Percentiles rank a stretch among this genome's conserved stretches.
Conservation (phyloP, 176 grass and related monocot species). For the bread wheat (Triticum aestivum) region IWGSC_CS_RefSeq_v2.1 NC_057794.1:149041597-149042096, state of each 20-base stretch:
- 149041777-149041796: slow-evolving; percentile 27
- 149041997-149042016: slow-evolving; percentile 40
- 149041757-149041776: slow-evolving; percentile 46
- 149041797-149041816: background rate
- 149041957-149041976: slow-evolving; percentile 63
- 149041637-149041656: background rate
- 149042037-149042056: background rate
- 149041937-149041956: slow-evolving; percentile 71
- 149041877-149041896: slow-evolving; percentile 75
- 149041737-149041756: slow-evolving; percentile 50
- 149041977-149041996: slow-evolving; percentile 61
- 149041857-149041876: slow-evolving; percentile 69
- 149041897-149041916: slow-evolving; percentile 68
- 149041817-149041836: slow-evolving; percentile 28
- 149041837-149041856: slow-evolving; percentile 55
- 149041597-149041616: slow-evolving; percentile 63
- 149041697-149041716: slow-evolving; percentile 44
- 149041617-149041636: slow-evolving; percentile 29
- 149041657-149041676: slow-evolving; percentile 12
- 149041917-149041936: slow-evolving; percentile 79
- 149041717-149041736: slow-evolving; percentile 98
- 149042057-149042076: background rate
- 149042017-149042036: background rate
- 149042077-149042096: background rate
- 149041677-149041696: slow-evolving; percentile 41